phyloP scores from a whole-genome alignment of 352 stramenopile genomes.

The Phytophthora constricta region DNA sequence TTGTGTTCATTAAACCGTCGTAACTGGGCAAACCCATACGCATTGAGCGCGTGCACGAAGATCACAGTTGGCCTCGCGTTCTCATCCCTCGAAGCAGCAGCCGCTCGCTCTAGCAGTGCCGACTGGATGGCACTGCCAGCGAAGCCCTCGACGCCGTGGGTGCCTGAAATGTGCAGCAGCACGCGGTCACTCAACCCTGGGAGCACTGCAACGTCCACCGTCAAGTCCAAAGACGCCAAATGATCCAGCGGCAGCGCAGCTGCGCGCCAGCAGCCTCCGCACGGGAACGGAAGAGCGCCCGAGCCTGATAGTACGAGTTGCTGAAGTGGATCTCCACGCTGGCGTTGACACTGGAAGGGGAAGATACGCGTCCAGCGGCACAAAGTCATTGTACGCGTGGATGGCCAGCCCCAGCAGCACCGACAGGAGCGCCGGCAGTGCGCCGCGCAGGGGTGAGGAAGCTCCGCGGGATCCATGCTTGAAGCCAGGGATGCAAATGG shows the following conservation, averaged over 20 bases:
- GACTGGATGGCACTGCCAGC: conserved; percentile 86
- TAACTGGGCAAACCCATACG: conserved; percentile 90
- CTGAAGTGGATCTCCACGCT: conserved; percentile 57
- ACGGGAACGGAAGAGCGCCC: conserved; percentile 59
- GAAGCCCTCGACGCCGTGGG: conserved; percentile 85
- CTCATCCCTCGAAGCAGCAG: background rate
- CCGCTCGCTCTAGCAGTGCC: conserved; percentile 45
- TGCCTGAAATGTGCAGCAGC: conserved; percentile 82
- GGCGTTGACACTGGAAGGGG: conserved; percentile 21
- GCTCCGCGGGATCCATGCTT: background rate
- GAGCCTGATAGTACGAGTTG: conserved; percentile 70
- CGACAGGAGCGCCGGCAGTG: conserved; percentile 7
- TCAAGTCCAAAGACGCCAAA: conserved; percentile 55
- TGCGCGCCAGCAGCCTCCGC: conserved; percentile 39
- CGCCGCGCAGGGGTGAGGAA: background rate
- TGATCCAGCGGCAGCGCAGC: conserved; percentile 58
- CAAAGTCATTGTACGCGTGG: conserved; percentile 58
- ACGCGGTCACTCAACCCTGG: conserved; percentile 51
- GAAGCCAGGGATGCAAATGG: background rate
- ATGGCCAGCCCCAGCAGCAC: conserved; percentile 43
- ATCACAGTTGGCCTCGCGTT: conserved; percentile 75
- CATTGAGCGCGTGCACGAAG: conserved; percentile 94
- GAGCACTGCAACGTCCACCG: conserved; percentile 72
- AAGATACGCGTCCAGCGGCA: conserved; percentile 50
- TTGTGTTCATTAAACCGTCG: conserved; percentile 94